A percentile compares a stretch with the other conserved stretches of the same genome.
Evolutionary conservation across 495 filamentous ascomycete genomes (phyloP).

Genomic region (Rhypophila decipiens): DNA sequence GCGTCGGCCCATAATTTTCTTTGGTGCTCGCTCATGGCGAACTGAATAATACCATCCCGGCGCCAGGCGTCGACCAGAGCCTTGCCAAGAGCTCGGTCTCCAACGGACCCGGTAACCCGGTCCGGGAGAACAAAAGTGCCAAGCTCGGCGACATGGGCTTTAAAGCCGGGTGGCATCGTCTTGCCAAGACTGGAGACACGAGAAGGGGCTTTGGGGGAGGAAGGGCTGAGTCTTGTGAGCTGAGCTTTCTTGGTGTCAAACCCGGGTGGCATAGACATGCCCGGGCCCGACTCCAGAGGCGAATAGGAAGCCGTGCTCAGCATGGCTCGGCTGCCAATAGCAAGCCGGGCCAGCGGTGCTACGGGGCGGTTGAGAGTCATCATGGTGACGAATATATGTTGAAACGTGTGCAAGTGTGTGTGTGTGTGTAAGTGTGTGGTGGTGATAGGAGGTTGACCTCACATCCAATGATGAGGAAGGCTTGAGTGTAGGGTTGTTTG

Average conservation of each 20-base stretch:
- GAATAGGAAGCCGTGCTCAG: slow-evolving; percentile 12
- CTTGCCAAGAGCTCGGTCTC: slow-evolving; percentile 25
- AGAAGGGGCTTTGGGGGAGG: background rate
- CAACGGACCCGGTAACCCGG: slow-evolving; percentile 17
- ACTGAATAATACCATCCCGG: slow-evolving; percentile 38
- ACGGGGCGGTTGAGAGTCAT: slow-evolving; percentile 3
- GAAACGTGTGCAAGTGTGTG: too few relatives aligned
- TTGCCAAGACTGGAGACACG: background rate
- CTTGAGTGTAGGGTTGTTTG: background rate
- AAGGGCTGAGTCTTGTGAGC: slow-evolving; percentile 1
- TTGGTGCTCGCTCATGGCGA: slow-evolving; percentile 25
- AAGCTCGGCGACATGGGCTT: slow-evolving; percentile 25
- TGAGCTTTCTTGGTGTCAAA: slow-evolving; percentile 13
- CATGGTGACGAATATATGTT: slow-evolving; percentile 3
- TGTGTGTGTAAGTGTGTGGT: background rate
- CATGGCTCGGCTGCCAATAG: slow-evolving; percentile 4
- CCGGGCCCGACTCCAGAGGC: background rate
- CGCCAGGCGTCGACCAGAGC: slow-evolving; percentile 35
- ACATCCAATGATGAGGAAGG: background rate
- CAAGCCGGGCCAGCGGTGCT: slow-evolving; percentile 2
- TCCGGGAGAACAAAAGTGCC: slow-evolving; percentile 31
- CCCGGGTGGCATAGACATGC: slow-evolving; percentile 14
- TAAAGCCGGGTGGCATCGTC: slow-evolving; percentile 32
- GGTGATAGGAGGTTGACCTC: background rate
- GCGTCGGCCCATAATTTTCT: slow-evolving; percentile 19